A percentile compares a stretch with the other conserved stretches of the same genome.
Evolutionary conservation across 805 yeast species (phyloP).

Genomic region (Yarrowia keelungensis): DNA sequence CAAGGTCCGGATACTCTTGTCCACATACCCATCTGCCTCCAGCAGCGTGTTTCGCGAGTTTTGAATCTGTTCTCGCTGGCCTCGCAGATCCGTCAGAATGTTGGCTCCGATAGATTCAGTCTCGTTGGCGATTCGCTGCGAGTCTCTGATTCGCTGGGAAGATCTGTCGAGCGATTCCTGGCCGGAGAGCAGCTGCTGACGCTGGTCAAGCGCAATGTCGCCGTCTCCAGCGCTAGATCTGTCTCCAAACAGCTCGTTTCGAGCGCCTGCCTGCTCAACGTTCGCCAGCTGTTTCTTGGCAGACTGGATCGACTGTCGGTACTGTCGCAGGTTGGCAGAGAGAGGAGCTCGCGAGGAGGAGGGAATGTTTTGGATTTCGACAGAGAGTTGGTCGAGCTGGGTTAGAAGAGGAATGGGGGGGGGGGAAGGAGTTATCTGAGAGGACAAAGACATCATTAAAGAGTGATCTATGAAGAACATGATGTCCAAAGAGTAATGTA

Average conservation of each 20-base stretch:
- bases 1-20: slow-evolving; percentile 83
- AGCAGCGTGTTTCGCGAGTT: slow-evolving; percentile 84
- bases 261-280: slow-evolving; percentile 72
- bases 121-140: slow-evolving; percentile 88
- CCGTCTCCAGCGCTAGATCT: slow-evolving; percentile 49
- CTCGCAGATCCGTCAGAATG: slow-evolving; percentile 83
- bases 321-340: slow-evolving; percentile 79
- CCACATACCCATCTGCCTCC: slow-evolving; percentile 93
- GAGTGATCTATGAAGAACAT: no score
- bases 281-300: slow-evolving; percentile 59
- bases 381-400: slow-evolving; percentile 78
- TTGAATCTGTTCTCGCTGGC: slow-evolving; percentile 90
- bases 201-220: slow-evolving; percentile 64
- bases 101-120: slow-evolving; percentile 92
- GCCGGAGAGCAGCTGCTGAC: slow-evolving; percentile 78
- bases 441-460: not conserved
- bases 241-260: slow-evolving; percentile 74
- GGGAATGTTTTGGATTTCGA: slow-evolving; percentile 87
- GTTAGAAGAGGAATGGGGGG: no score
- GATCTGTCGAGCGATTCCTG: slow-evolving; percentile 83
- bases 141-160: slow-evolving; percentile 81
- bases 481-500: no score
- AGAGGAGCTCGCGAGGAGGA: slow-evolving; percentile 71
- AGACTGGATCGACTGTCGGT: slow-evolving; percentile 63
- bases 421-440: not conserved